Base-by-base conservation (phyloP, 306 rosid genomes). In the Malus asiatica region DNA sequence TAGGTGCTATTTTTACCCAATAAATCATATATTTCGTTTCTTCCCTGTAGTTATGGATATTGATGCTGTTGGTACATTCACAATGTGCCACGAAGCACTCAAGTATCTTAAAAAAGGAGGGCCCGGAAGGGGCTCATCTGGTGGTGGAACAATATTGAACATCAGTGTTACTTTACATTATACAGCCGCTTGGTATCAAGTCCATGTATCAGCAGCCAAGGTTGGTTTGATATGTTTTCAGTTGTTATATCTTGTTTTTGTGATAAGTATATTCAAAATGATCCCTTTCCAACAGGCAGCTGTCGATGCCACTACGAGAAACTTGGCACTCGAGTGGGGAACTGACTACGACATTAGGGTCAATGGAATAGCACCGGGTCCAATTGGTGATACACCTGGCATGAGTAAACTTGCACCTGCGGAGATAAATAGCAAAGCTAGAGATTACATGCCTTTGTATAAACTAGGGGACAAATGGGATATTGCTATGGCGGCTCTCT, bases 281-380 rank as follows among this genome's bases (percentile, higher is more conserved):
- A 32, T 78, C 44, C 44, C 27, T 76, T 66, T 83, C 66, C 27
- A 42, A 82, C 84, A 94, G 98, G 98, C 98, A 51, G 98, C 98
- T 45, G 88, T 95, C 62, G 98, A 95, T 79, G 95, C 98, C 73
- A 87, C 90, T 30, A 95, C 90, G 25, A 89, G 98, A 85, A 95
- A 87, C 86, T 86, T 95, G 93, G 98, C 98, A 46, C 78, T 95
- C 25, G 98, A 95, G 76, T 95, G 98, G 98, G 98, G 98, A 42
- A 71, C 96, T 76, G 98, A 92, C 79, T 82, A 90, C 76, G 98
- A 92, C 80, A 90, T 95, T 60, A 86, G 96, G 77, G 97, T 92
- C 69, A 95, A 95, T 75, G 98, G 97, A 29, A 92, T 94, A 74
- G 98, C 96, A 46, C 98, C 98, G 0, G 98, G 98, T 35, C 97